Evolutionary conservation across 148 eudicot genomes (phyloP).

Genomic region (Dysphania ambrosioides): DNA sequence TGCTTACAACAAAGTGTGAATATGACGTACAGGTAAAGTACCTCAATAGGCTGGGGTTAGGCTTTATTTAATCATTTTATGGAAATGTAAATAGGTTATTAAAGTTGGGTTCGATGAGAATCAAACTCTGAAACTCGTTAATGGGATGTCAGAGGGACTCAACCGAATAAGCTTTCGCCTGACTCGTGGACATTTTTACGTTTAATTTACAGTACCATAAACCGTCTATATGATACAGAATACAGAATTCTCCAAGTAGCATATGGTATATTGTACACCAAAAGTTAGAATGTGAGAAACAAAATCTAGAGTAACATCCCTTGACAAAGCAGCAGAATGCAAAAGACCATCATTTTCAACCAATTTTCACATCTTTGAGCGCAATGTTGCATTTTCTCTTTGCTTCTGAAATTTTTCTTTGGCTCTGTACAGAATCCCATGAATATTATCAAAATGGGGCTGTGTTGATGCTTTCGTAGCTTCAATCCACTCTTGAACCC

Average conservation of each 20-base stretch:
- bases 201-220: background rate
- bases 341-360: background rate
- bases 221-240: background rate
- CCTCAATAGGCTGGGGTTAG: background rate
- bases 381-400: constrained; percentile 23
- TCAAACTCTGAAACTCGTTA: background rate
- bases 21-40: background rate
- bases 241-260: background rate
- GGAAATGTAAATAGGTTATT: background rate
- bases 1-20: background rate
- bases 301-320: background rate
- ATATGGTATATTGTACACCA: background rate
- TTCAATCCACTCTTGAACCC: constrained; percentile 74
- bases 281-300: too few relatives aligned
- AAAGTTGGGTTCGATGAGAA: background rate
- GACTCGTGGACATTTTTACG: background rate
- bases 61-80: background rate
- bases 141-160: background rate
- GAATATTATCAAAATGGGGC: constrained; percentile 81
- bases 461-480: constrained; percentile 57
- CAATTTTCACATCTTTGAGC: constrained; percentile 31
- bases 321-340: background rate
- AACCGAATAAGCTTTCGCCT: background rate
- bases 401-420: constrained; percentile 45
- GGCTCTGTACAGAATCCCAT: constrained; percentile 42